Percentiles rank a stretch among this genome's conserved stretches.
Conservation (phyloP, 2,329 filamentous ascomycete species). For the Claviceps africana region DNA sequence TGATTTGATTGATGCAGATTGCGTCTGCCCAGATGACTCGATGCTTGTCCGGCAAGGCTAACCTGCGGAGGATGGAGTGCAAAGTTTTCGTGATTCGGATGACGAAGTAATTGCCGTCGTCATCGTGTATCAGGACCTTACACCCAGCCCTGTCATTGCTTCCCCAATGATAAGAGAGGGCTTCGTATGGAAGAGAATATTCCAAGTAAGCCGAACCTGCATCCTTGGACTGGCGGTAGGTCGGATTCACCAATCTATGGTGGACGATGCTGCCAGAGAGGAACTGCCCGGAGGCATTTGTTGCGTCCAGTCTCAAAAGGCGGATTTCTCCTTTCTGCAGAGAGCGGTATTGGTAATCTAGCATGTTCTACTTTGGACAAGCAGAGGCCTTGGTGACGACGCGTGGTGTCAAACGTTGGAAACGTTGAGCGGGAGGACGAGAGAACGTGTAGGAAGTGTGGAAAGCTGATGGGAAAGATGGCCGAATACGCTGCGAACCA, state of each 20-base stretch:
- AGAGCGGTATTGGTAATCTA: slow-evolving; percentile 1
- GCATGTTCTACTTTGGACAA: background rate
- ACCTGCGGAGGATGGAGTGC: slow-evolving; percentile 2
- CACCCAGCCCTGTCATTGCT: background rate
- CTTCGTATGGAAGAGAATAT: slow-evolving; percentile 3
- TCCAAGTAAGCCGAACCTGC: background rate
- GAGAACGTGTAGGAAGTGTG: background rate
- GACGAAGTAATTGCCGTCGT: background rate
- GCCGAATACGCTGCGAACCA: background rate
- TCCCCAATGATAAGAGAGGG: slow-evolving; percentile 7
- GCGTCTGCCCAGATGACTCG: slow-evolving; percentile 9
- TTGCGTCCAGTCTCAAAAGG: slow-evolving; percentile 4
- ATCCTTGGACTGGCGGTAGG: background rate
- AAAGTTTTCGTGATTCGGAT: slow-evolving; percentile 4
- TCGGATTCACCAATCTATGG: slow-evolving; percentile 1
- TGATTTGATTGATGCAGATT: slow-evolving; percentile 9
- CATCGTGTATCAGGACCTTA: background rate
- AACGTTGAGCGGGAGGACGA: too few species aligned
- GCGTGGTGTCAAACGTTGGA: background rate
- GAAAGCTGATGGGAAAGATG: background rate
- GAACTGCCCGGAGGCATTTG: background rate
- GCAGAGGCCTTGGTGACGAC: background rate
- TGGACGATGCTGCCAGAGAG: slow-evolving; percentile 5
- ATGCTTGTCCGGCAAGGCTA: slow-evolving; percentile 1
- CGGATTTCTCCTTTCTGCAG: slow-evolving; percentile 5